Percentiles rank a stretch among this genome's conserved stretches.
These are phyloP conservation scores for Pulveroboletus ravenelii DNA, from an alignment of 768 basidiomycete genomes.

Conservation along the genomic window DNA sequence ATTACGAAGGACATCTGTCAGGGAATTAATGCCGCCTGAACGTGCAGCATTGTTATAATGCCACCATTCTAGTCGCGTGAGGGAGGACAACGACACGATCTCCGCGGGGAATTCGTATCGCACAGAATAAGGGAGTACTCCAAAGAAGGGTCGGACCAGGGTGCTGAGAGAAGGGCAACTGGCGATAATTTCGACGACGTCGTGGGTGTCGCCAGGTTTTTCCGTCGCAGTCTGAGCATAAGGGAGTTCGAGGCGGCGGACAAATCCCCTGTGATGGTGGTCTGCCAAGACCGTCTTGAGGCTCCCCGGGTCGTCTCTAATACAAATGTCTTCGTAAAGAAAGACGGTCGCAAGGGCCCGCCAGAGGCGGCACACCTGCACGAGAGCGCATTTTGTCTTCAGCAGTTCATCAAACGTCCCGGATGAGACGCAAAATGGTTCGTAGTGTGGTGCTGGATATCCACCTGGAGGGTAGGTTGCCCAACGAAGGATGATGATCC, in stretches of 20 bases:
- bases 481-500: conserved; percentile 48
- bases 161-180: conserved; percentile 49
- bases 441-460: conserved; percentile 33
- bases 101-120: conserved; percentile 53
- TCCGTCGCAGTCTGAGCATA: conserved; percentile 48
- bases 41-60: conserved; percentile 51
- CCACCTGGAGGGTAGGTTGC: conserved; percentile 31
- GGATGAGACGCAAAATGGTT: conserved; percentile 42
- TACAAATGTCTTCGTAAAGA: conserved; percentile 51
- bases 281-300: conserved; percentile 33
- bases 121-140: conserved; percentile 22
- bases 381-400: conserved; percentile 38
- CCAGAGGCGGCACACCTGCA: conserved; percentile 58
- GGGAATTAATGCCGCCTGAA: conserved; percentile 62
- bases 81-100: conserved; percentile 41
- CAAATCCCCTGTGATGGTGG: conserved; percentile 28
- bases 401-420: conserved; percentile 30
- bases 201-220: conserved; percentile 23
- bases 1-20: conserved; percentile 45
- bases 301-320: conserved; percentile 30
- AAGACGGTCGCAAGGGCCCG: conserved; percentile 40
- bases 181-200: conserved; percentile 45
- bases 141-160: conserved; percentile 45
- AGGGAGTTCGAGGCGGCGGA: conserved; percentile 56
- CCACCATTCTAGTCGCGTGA: conserved; percentile 70